Base-by-base conservation (phyloP, 2,329 filamentous ascomycete species). In the Fusarium azukiicola region DNA sequence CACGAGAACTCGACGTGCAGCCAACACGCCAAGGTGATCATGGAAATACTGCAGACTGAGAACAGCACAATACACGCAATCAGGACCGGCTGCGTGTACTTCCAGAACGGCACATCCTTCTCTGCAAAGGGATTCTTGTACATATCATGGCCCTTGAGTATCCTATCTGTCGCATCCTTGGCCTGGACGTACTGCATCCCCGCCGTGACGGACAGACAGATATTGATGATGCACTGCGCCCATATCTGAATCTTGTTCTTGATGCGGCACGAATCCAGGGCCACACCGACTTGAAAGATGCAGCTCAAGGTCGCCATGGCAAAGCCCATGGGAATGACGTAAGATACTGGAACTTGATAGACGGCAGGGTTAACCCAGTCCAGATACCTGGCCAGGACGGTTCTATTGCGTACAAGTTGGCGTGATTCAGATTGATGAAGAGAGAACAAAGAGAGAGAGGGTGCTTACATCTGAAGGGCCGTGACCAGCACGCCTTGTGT, bases 171-270 rank as follows among this genome's bases (percentile, higher is more conserved):
- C n/a, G 58, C 58, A 4, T 64, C 58, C 19, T 64, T 44, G n/a
- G 58, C 58, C 3, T 64, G 58, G 23, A 64, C 38, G 17, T 46
- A 64, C 17, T 64, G 58, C 58, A 64, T 64, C 11, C 58, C 58
- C n/a, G 58, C 40, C 40, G 58, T 46, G 7, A 64, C 58, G 14
- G 58, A 64, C 6, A 64, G 40, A 3, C 58, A 64, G 40, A 64
- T 32, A 12, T 64, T 64, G 40, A 64, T 64, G 58, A 64, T 19
- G 58, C 58, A 64, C 58, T 64, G 58, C 58, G 40, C 58, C 58
- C 58, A 64, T 27, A 64, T 46, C 58, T 64, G 58, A 5, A 64
- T 64, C 38, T 42, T 64, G 38, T 64, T 64, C 58, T 64, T 64
- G 58, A 64, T 64, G 12, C 58, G 58, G 9, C 58, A 64, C 32